Evolutionary conservation across 495 filamentous ascomycete species (phyloP).

Genomic region (Aspergillus heteromorphus): DNA sequence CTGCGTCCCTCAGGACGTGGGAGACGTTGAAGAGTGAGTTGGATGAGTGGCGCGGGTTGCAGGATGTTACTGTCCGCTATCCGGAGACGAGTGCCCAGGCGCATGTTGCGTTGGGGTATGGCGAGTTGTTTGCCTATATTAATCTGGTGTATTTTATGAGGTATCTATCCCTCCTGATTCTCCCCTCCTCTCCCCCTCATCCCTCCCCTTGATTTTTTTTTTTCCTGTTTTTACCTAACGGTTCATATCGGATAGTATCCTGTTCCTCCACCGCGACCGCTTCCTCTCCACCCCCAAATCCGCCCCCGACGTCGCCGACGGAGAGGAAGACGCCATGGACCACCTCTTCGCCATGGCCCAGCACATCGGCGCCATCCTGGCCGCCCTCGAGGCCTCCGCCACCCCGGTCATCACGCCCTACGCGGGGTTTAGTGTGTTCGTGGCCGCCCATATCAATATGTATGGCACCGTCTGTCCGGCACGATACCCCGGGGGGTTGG

Average conservation of each 20-base stretch:
- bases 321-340: constrained; percentile 24
- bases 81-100: constrained; percentile 35
- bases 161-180: constrained; percentile 13
- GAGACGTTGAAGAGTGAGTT: constrained; percentile 31
- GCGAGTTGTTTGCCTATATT: constrained; percentile 41
- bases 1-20: constrained; percentile 23
- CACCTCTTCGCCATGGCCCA: constrained; percentile 37
- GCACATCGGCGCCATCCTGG: constrained; percentile 31
- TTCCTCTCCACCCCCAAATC: constrained; percentile 32
- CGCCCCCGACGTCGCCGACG: constrained; percentile 19
- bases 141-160: constrained; percentile 44
- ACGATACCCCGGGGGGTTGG: constrained; percentile 34
- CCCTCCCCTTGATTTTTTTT: no score
- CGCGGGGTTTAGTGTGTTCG: constrained; percentile 42
- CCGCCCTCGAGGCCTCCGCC: constrained; percentile 31
- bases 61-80: constrained; percentile 36
- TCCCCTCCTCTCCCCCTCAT: neutral
- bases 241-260: no score
- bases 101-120: constrained; percentile 39
- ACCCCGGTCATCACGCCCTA: constrained; percentile 40
- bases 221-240: no score
- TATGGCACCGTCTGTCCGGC: constrained; percentile 36
- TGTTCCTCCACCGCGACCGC: constrained; percentile 40
- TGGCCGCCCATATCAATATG: constrained; percentile 44
- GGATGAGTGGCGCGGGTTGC: constrained; percentile 39